Conservation (phyloP, 192 early-diverging fungal genomes). For the Borealophlyctis nickersoniae region DNA sequence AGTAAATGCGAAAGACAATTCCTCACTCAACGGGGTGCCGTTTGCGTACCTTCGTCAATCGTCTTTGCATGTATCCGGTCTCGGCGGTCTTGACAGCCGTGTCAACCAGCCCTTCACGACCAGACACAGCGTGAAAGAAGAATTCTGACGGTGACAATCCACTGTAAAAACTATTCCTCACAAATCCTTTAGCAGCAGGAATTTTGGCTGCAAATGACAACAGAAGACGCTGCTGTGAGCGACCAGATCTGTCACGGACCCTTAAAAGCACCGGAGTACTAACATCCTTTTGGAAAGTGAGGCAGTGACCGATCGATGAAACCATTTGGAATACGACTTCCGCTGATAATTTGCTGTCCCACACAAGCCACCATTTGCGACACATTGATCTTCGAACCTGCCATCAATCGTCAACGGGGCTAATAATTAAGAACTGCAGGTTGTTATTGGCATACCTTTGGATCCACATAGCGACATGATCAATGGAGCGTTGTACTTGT, state of each 20-base stretch:
- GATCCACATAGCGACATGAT: slow-evolving; percentile 99
- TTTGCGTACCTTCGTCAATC: slow-evolving; percentile 86
- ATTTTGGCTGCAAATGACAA: slow-evolving; percentile 70
- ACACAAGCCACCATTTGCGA: slow-evolving; percentile 99
- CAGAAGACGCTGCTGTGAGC: too few relatives aligned
- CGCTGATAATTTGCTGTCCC: slow-evolving; percentile 98
- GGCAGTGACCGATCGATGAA: slow-evolving; percentile 96
- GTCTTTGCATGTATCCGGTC: slow-evolving; percentile 97
- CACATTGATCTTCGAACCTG: slow-evolving; percentile 93
- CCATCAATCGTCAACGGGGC: too few relatives aligned
- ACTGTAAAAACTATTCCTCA: slow-evolving; percentile 92
- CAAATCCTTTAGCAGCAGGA: slow-evolving; percentile 96
- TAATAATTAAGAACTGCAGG: slow-evolving; percentile 11
- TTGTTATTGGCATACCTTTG: too few relatives aligned
- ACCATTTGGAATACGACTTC: slow-evolving; percentile 92
- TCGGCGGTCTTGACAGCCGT: slow-evolving; percentile 99
- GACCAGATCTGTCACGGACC: too few relatives aligned
- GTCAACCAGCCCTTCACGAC: slow-evolving; percentile 99
- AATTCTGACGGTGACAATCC: slow-evolving; percentile 97
- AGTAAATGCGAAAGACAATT: slow-evolving; percentile 12
- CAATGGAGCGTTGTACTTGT: slow-evolving; percentile 91
- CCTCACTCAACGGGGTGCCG: background rate
- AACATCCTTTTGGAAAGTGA: slow-evolving; percentile 89
- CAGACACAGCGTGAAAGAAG: slow-evolving; percentile 98
- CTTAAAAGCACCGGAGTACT: slow-evolving; percentile 23